Percentiles rank a stretch among this genome's conserved stretches.
phyloP scores from a whole-genome alignment of 1,139 yeast species.

The Zygosaccharomyces sapae region DNA sequence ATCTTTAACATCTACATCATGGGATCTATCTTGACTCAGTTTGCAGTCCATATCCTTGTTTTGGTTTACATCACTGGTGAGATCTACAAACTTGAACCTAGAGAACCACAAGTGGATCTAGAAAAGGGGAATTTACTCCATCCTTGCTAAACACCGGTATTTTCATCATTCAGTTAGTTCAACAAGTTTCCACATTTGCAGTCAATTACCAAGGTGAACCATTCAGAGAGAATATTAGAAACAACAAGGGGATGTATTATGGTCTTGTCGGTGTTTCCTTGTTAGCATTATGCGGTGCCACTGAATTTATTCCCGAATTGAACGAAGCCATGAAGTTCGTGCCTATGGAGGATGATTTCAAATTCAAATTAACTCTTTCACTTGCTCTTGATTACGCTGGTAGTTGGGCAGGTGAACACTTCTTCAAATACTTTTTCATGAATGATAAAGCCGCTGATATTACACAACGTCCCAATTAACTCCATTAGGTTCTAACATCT shows the following conservation, averaged over 20 bases:
- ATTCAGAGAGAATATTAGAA: slow-evolving; percentile 84
- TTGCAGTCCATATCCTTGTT: slow-evolving; percentile 83
- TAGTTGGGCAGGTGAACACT: slow-evolving; percentile 75
- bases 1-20: slow-evolving; percentile 90
- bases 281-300: slow-evolving; percentile 84
- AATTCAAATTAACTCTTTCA: slow-evolving; percentile 66
- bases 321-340: slow-evolving; percentile 90
- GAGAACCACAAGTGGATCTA: slow-evolving; percentile 81
- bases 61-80: slow-evolving; percentile 78
- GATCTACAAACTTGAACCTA: slow-evolving; percentile 84
- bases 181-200: slow-evolving; percentile 96
- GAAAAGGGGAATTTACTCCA: slow-evolving; percentile 85
- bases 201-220: slow-evolving; percentile 98
- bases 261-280: slow-evolving; percentile 90
- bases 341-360: slow-evolving; percentile 71
- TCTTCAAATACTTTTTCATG: slow-evolving; percentile 79
- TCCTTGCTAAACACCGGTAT: slow-evolving; percentile 94
- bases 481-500: slow-evolving; percentile 11
- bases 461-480: slow-evolving; percentile 42
- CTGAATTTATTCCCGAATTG: slow-evolving; percentile 92
- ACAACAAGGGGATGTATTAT: slow-evolving; percentile 95
- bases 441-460: slow-evolving; percentile 91
- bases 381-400: slow-evolving; percentile 73
- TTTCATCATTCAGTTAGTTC: slow-evolving; percentile 88
- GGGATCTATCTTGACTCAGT: slow-evolving; percentile 97